Evolutionary conservation across 176 grass and related monocot species (phyloP).

Genomic region (barley (Hordeum vulgare)): MorexV3_pseudomolecules_assembly NC_058518.1:356132185-356132684

Average conservation of each 20-base stretch:
- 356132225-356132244: conserved; percentile 60
- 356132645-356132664: not conserved
- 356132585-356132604: conserved; percentile 23
- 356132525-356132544: not conserved
- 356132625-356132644: not conserved
- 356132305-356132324: conserved; percentile 78
- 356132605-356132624: not conserved
- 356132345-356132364: conserved; percentile 74
- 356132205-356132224: conserved; percentile 86
- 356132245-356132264: conserved; percentile 62
- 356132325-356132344: conserved; percentile 92
- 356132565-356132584: not conserved
- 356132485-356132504: conserved; percentile 17
- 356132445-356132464: conserved; percentile 9
- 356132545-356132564: not conserved
- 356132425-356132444: not conserved
- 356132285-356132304: conserved; percentile 85
- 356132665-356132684: not conserved
- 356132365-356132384: conserved; percentile 50
- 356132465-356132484: not conserved
- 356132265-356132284: conserved; percentile 77
- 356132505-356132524: conserved; percentile 6
- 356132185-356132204: conserved; percentile 95
- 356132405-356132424: not conserved
- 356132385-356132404: not conserved